These are phyloP conservation scores for Agaricus blazei DNA, from an alignment of 768 basidiomycete species.

Conservation along the genomic window DNA sequence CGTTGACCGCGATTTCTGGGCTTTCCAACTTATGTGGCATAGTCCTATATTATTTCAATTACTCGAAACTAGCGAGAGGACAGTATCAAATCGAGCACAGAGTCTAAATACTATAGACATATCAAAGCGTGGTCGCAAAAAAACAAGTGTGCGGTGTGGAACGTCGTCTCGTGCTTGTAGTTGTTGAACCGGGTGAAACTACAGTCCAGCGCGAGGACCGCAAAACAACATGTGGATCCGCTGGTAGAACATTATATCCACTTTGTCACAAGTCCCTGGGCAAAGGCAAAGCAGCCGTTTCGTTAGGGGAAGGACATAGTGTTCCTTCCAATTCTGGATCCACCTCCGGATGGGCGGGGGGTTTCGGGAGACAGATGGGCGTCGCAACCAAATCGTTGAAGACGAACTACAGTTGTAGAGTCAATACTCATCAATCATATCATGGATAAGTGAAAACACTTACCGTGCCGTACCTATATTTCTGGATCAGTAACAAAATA, in stretches of 20 bases:
- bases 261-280: slow-evolving; percentile 78
- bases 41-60: too few relatives aligned
- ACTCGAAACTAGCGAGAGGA: too few relatives aligned
- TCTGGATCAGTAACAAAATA: neutral
- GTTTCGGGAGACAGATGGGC: slow-evolving; percentile 58
- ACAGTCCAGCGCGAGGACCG: slow-evolving; percentile 6
- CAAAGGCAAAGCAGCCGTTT: slow-evolving; percentile 60
- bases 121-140: neutral
- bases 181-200: slow-evolving; percentile 1
- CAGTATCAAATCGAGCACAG: too few relatives aligned
- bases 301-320: slow-evolving; percentile 52
- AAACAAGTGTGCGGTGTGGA: neutral
- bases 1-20: too few relatives aligned
- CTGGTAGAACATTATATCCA: slow-evolving; percentile 79
- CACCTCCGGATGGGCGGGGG: slow-evolving; percentile 23
- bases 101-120: too few relatives aligned
- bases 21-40: too few relatives aligned
- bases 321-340: slow-evolving; percentile 54
- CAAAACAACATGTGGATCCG: slow-evolving; percentile 30
- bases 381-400: slow-evolving; percentile 79
- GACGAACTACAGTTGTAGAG: slow-evolving; percentile 52
- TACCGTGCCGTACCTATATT: slow-evolving; percentile 80
- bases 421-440: neutral
- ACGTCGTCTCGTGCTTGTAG: neutral
- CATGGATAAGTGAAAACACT: slow-evolving; percentile 18